Evolutionary conservation across 1,139 yeast species (phyloP).

Genomic region (Sugiyamaella xylanicola): DNA sequence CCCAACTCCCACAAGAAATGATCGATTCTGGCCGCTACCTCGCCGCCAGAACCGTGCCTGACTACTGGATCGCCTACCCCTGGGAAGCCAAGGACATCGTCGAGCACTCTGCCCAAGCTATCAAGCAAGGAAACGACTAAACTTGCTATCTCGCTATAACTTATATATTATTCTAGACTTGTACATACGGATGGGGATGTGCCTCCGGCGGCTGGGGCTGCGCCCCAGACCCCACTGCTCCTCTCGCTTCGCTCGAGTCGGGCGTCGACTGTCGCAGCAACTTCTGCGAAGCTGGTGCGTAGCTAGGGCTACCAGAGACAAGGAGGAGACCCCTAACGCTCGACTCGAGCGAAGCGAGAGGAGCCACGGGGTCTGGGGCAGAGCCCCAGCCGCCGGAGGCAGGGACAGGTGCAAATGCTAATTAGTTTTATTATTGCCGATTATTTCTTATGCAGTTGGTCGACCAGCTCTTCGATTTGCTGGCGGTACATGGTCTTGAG

Average conservation of each 20-base stretch:
- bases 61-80: slow-evolving; percentile 96
- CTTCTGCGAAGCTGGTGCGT: not conserved
- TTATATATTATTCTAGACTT: not conserved
- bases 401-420: slow-evolving; percentile 1
- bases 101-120: slow-evolving; percentile 77
- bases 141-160: not conserved
- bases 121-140: slow-evolving; percentile 66
- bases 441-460: slow-evolving; percentile 46
- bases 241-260: not conserved
- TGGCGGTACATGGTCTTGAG: slow-evolving; percentile 76
- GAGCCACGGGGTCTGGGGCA: slow-evolving; percentile 1
- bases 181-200: not conserved
- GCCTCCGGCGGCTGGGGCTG: not conserved
- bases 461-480: slow-evolving; percentile 86
- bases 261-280: not conserved
- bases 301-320: too few relatives aligned
- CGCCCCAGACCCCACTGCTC: not conserved
- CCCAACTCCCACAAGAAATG: slow-evolving; percentile 67
- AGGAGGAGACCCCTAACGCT: too few relatives aligned
- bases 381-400: slow-evolving; percentile 1
- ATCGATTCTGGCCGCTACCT: slow-evolving; percentile 71
- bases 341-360: not conserved
- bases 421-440: not conserved
- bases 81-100: slow-evolving; percentile 96
- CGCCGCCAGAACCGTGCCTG: slow-evolving; percentile 90